Base-by-base conservation (phyloP, 768 basidiomycete genomes). In the Trametes punicea region DNA sequence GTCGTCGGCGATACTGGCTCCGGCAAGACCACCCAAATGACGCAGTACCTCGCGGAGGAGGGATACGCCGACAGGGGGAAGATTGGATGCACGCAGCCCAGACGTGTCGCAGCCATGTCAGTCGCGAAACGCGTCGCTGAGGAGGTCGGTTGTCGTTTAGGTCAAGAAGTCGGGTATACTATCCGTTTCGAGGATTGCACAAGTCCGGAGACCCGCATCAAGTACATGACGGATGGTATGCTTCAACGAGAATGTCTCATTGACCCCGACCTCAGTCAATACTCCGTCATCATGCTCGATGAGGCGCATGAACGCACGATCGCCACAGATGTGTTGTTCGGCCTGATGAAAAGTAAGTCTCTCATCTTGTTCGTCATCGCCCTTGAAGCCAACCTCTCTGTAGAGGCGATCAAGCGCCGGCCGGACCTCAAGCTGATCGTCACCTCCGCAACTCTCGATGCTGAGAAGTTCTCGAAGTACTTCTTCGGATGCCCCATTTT, bases 151-250 rank as follows among this genome's bases (percentile, higher is more conserved):
- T 98, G 96, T 74, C 84, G 97, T 15, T 76, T 99, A 8, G 97
- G 97, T 6, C 93, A 95, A 68, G 97, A 98, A 70, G 96, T 99
- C 59, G 97, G 97, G 6, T 99, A 99, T 70, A 90, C 90, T 6
- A 98, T 99, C 64, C 96, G 97, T 76, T 99, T 99, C 71, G 97
- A 99, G 75, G 97, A 99, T 71, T 94, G 96, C 72, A 98, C 97
- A 6, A 90, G 93, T 67, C 96, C 97, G 3, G 97, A 99, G 73
- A 98, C 97, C 3, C 86, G 90, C 67, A 99, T 99, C 81, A 99
- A 98, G 73, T 99, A 97, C 81, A 98, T 99, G 97, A 99, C 97
- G 66, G 97, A 98, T 68, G 97, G 97, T 76, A 98, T 99, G 93
- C 80, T 99, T 23, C 92, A 98, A 67, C 84, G 97, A 73, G 97